Evolutionary conservation across 768 basidiomycete genomes (phyloP).

Genomic region (Podaxis rugospora): DNA sequence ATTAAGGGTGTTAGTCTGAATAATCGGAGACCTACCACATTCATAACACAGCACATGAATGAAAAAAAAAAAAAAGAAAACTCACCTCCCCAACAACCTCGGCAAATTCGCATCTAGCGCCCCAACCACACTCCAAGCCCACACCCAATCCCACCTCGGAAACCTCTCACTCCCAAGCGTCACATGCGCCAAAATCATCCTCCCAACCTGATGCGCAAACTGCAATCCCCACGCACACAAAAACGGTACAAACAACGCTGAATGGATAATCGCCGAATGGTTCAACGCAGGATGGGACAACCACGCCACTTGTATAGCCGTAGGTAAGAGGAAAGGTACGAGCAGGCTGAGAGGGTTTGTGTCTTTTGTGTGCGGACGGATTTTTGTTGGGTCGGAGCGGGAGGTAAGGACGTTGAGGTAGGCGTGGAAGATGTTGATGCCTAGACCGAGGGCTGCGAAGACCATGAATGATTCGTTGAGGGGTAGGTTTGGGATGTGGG

Average conservation of each 20-base stretch:
- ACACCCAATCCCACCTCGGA: constrained; percentile 85
- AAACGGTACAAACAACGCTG: constrained; percentile 81
- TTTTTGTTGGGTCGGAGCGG: constrained; percentile 16
- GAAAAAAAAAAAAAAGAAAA: no score
- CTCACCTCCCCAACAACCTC: constrained; percentile 61
- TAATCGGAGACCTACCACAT: constrained; percentile 53
- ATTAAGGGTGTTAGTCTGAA: constrained; percentile 62
- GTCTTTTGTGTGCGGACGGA: constrained; percentile 11
- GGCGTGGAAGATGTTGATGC: constrained; percentile 77
- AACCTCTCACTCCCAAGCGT: constrained; percentile 65
- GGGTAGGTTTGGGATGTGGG: constrained; percentile 58
- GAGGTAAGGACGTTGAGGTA: constrained; percentile 77
- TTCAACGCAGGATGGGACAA: constrained; percentile 61
- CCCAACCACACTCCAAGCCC: constrained; percentile 75
- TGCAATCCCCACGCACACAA: constrained; percentile 90
- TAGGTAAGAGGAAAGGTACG: constrained; percentile 73
- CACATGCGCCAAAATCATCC: constrained; percentile 92
- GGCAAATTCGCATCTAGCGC: constrained; percentile 83
- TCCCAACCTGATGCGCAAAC: constrained; percentile 85
- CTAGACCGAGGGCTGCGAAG: constrained; percentile 64
- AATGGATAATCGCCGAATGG: constrained; percentile 68
- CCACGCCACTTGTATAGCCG: constrained; percentile 76
- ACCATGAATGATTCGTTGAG: constrained; percentile 89
- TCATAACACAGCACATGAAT: no score
- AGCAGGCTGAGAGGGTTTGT: constrained; percentile 57